phyloP scores from a whole-genome alignment of 106 monocot species.

The Dioscorea alata region DNA sequence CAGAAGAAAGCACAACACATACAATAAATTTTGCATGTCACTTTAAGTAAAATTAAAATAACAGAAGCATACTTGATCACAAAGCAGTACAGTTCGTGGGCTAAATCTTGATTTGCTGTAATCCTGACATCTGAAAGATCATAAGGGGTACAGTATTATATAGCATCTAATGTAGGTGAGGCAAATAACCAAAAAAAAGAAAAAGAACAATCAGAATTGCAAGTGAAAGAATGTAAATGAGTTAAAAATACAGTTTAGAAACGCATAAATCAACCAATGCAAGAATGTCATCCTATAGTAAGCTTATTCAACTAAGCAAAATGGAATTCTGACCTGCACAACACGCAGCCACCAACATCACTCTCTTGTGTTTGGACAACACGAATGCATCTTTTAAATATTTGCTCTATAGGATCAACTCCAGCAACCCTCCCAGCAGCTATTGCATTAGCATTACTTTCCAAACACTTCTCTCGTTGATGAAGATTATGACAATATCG shows the following conservation, averaged over 20 bases:
- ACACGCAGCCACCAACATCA: conserved; percentile 63
- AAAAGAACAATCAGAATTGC: neutral
- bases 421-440: conserved; percentile 89
- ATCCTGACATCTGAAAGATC: conserved; percentile 58
- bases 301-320: neutral
- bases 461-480: conserved; percentile 32
- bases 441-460: conserved; percentile 68
- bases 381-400: conserved; percentile 64
- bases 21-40: neutral
- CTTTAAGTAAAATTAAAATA: neutral
- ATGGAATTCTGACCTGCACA: conserved; percentile 63
- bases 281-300: neutral
- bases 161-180: neutral
- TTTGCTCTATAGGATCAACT: conserved; percentile 80
- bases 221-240: neutral
- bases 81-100: conserved; percentile 77
- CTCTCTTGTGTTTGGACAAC: conserved; percentile 47
- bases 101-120: conserved; percentile 67
- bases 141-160: neutral
- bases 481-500: conserved; percentile 68
- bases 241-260: too few relatives aligned
- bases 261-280: too few relatives aligned
- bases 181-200: neutral
- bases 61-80: conserved; percentile 68
- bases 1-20: neutral